phyloP scores from a whole-genome alignment of 768 basidiomycete species.

The Roridomyces roridus region DNA sequence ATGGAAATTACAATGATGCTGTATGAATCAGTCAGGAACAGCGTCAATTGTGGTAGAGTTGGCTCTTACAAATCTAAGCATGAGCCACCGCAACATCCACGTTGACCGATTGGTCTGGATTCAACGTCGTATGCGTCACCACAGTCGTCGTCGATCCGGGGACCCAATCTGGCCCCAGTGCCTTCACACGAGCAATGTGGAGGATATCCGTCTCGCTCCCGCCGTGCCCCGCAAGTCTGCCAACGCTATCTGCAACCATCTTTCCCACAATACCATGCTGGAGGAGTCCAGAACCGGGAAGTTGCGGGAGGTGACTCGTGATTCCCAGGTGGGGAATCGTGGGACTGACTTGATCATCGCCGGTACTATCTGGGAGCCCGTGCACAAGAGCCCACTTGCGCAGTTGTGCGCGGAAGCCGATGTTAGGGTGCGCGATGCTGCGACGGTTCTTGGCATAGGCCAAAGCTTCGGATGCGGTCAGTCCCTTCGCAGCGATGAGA shows the following conservation, averaged over 20 bases:
- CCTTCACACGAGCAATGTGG: constrained; percentile 9
- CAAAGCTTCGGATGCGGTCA: constrained; percentile 48
- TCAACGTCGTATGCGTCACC: constrained; percentile 15
- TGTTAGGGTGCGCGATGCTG: constrained; percentile 48
- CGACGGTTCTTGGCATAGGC: constrained; percentile 44
- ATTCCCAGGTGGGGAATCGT: not conserved
- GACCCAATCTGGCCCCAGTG: constrained; percentile 21
- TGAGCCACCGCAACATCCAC: constrained; percentile 15
- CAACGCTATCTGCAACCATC: constrained; percentile 11
- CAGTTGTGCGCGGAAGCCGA: constrained; percentile 50
- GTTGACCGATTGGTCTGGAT: constrained; percentile 7
- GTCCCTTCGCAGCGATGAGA: constrained; percentile 39
- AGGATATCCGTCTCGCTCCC: constrained; percentile 13
- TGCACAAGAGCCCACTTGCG: constrained; percentile 35
- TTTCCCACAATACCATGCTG: constrained; percentile 7
- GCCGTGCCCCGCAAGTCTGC: constrained; percentile 6
- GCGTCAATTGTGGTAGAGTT: too few relatives aligned
- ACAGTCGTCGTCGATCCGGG: constrained; percentile 9
- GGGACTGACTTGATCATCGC: not conserved
- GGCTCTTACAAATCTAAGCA: too few relatives aligned
- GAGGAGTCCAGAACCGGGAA: constrained; percentile 7
- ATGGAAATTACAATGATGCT: too few relatives aligned
- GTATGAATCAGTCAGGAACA: too few relatives aligned
- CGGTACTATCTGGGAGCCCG: not conserved
- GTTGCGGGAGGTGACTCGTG: constrained; percentile 2